phyloP scores from a whole-genome alignment of 73 alveolate species.

The Urostyla sp. region DNA sequence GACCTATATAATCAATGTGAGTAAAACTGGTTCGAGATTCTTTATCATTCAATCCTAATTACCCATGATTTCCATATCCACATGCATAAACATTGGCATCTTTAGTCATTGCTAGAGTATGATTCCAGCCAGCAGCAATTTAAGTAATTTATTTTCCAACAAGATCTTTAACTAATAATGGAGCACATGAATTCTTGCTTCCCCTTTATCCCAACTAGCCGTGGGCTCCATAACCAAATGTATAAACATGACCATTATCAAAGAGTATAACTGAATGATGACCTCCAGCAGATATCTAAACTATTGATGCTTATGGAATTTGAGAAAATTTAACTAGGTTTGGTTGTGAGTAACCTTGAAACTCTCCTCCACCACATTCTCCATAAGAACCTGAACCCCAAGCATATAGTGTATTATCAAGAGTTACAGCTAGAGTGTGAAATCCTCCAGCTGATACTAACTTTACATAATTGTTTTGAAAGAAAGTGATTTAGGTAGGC shows the following conservation, averaged over 20 bases:
- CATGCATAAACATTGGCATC: constrained; percentile 90
- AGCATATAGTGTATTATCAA: constrained; percentile 88
- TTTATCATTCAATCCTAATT: constrained; percentile 88
- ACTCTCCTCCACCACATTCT: constrained; percentile 93
- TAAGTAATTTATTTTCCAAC: constrained; percentile 68
- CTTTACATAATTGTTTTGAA: constrained; percentile 67
- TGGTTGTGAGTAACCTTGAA: constrained; percentile 74
- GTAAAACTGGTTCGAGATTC: constrained; percentile 87
- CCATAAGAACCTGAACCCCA: constrained; percentile 98
- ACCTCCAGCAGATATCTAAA: constrained; percentile 87
- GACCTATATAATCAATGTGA: constrained; percentile 83
- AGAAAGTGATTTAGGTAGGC: constrained; percentile 79
- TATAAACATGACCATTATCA: constrained; percentile 89
- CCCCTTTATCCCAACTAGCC: constrained; percentile 96
- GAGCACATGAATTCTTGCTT: constrained; percentile 85
- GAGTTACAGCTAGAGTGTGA: constrained; percentile 90
- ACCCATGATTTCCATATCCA: constrained; percentile 95
- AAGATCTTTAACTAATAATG: constrained; percentile 89
- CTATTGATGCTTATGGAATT: constrained; percentile 9
- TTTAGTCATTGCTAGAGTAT: constrained; percentile 89
- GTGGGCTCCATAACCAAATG: constrained; percentile 96
- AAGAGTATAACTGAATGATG: constrained; percentile 92
- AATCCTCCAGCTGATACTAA: constrained; percentile 96
- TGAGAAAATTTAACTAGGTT: constrained; percentile 72
- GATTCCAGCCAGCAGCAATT: constrained; percentile 99